Percentiles rank a stretch among this genome's conserved stretches.
Conservation (phyloP, 2,329 filamentous ascomycete genomes). For the Arthrinium puccinioides region DNA sequence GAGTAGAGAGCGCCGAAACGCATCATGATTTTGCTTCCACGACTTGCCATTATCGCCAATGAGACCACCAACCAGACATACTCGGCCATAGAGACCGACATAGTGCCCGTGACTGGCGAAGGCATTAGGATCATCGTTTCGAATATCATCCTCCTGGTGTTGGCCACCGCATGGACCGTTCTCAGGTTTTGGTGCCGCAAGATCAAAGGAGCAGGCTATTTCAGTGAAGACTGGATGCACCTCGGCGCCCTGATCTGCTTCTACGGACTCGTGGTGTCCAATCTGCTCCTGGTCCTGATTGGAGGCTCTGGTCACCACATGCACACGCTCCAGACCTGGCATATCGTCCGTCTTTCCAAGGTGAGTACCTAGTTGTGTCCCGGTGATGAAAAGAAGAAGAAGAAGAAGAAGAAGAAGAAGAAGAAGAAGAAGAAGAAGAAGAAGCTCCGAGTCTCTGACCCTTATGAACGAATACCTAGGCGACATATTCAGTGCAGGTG, state of each 20-base stretch:
- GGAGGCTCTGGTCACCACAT: not conserved
- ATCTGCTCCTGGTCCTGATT: not conserved
- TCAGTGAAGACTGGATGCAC: not conserved
- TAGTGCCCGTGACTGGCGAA: not conserved
- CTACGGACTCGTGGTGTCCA: not conserved
- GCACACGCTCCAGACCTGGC: slow-evolving; percentile 21
- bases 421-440: no score
- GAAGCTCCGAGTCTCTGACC: no score
- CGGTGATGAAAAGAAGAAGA: no score
- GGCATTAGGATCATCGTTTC: not conserved
- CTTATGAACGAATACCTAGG: slow-evolving; percentile 2
- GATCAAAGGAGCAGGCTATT: not conserved
- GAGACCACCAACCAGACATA: not conserved
- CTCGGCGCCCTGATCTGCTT: not conserved
- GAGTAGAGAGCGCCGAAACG: no score
- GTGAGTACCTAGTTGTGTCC: no score
- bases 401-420: no score
- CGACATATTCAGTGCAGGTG: slow-evolving; percentile 11
- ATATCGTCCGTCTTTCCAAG: slow-evolving; percentile 12
- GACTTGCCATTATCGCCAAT: not conserved
- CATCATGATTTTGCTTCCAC: not conserved
- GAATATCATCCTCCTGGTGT: not conserved
- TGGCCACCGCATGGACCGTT: not conserved
- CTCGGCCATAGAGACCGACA: not conserved
- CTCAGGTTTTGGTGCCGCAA: not conserved